These are phyloP conservation scores for Scenedesmus sp. DNA, from an alignment of 163 green algal species.

Conservation along the genomic window DNA sequence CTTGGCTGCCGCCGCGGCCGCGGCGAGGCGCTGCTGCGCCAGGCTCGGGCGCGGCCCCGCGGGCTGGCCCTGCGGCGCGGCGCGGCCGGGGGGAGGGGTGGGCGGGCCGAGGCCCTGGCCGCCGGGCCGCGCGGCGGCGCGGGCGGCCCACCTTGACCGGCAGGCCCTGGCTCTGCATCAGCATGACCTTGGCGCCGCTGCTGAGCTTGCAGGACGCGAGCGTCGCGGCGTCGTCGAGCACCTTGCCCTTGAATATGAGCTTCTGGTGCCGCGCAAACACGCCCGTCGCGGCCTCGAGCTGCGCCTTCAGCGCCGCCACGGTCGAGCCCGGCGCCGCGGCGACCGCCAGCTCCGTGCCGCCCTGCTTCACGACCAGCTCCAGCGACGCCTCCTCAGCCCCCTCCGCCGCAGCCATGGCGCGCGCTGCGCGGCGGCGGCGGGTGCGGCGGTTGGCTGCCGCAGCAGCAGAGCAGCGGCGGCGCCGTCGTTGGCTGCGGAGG, in stretches of 20 bases:
- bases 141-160: slow-evolving; percentile 26
- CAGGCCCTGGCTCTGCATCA: slow-evolving; percentile 47
- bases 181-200: slow-evolving; percentile 66
- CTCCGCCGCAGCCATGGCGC: too few species aligned
- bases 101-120: too few species aligned
- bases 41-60: background rate
- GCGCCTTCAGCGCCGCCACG: slow-evolving; percentile 46
- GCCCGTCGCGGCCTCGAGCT: slow-evolving; percentile 52
- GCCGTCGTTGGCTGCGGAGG: background rate
- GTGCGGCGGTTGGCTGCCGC: background rate
- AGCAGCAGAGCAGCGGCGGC: too few species aligned
- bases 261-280: slow-evolving; percentile 64
- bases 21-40: slow-evolving; percentile 29
- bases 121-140: too few species aligned
- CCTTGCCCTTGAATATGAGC: slow-evolving; percentile 65
- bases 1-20: slow-evolving; percentile 28
- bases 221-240: slow-evolving; percentile 25
- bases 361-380: slow-evolving; percentile 25
- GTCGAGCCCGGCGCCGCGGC: background rate
- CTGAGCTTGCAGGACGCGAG: slow-evolving; percentile 47
- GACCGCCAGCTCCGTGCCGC: background rate
- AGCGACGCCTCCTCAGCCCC: background rate
- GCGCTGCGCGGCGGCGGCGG: too few species aligned
- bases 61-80: background rate
- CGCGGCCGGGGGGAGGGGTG: too few species aligned